Evolutionary conservation across 768 basidiomycete genomes (phyloP), one percentile per base, ranked within the genome.

Genomic region (Boletus subparvulus): DNA sequence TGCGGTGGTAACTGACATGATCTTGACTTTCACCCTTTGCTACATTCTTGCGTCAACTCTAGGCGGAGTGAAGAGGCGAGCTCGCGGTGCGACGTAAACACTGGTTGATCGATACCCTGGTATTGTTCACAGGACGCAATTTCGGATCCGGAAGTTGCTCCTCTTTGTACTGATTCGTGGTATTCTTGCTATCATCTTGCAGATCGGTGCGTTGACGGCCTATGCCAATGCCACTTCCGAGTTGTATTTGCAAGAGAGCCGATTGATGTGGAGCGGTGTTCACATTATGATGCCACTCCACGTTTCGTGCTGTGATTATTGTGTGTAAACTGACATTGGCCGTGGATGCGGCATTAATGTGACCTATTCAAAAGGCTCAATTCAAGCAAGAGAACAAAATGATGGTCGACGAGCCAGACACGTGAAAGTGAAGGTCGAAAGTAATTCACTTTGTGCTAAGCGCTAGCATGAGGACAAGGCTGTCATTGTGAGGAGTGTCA

Each of bases 111-210:
- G 21, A 59, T 49, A 6, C 11, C 13, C 19, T 33, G n/a, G n/a
- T 14, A 48, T 47, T 52, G n/a, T 11, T 37, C 30, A 32, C 16
- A 64, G 63, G 37, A 32, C 33, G 30, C 47, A 45, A n/a, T 52
- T 50, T 39, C 39, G 59, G 28, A 43, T 64, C 42, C 49, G 52
- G 32, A 36, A 44, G 14, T 37, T 54, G 9, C 61, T 61, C 39
- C 46, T 58, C 40, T 59, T 64, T 26, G n/a, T 61, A 16, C 33
- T 59, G 21, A 59, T 42, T 36, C 56, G 59, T 10, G 63, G 63
- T n/a, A 32, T 61, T 51, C 54, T 64, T 28, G 59, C 56, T 28
- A 64, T 56, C 37, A 28, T 58, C 32, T 28, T 56, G 17, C 62
- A 61, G 47, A 52, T 61, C 2, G 39, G 43, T 36, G 32, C 47